A percentile compares a stretch with the other conserved stretches of the same genome.
These are phyloP conservation scores for Pseudonitzschia multiseries DNA, from an alignment of 108 stramenopile species.

Conservation along the genomic window DNA sequence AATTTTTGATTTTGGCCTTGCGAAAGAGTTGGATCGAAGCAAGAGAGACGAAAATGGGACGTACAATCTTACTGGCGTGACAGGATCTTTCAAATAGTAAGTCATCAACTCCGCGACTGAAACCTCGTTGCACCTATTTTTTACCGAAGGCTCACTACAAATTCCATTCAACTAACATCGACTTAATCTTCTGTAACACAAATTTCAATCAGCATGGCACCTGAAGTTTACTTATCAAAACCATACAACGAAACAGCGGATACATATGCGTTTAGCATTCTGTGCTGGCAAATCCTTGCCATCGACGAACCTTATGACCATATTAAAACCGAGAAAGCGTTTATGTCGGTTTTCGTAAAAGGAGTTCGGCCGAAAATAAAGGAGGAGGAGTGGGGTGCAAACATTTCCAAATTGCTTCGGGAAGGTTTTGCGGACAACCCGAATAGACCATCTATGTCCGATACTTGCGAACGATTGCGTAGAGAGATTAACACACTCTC, in stretches of 20 bases:
- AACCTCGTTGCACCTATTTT: background rate
- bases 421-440: constrained; percentile 45
- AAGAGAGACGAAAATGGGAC: constrained; percentile 46
- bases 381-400: constrained; percentile 58
- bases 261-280: constrained; percentile 82
- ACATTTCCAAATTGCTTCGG: constrained; percentile 22
- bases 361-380: constrained; percentile 58
- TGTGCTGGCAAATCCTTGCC: constrained; percentile 79
- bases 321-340: constrained; percentile 51
- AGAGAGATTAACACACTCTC: constrained; percentile 59
- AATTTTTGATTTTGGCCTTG: constrained; percentile 78
- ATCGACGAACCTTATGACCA: constrained; percentile 71
- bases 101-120: background rate
- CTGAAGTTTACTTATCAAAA: constrained; percentile 67
- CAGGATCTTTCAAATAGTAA: constrained; percentile 62
- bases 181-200: background rate
- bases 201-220: constrained; percentile 60
- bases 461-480: constrained; percentile 59
- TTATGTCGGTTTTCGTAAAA: constrained; percentile 51
- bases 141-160: background rate
- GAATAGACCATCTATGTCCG: constrained; percentile 61
- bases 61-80: constrained; percentile 74
- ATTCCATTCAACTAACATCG: constrained; percentile 36
- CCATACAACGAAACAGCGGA: constrained; percentile 89
- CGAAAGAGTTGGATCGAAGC: constrained; percentile 44